phyloP scores from a whole-genome alignment of 257 asterid species.

The Euphrasia confusa region DNA sequence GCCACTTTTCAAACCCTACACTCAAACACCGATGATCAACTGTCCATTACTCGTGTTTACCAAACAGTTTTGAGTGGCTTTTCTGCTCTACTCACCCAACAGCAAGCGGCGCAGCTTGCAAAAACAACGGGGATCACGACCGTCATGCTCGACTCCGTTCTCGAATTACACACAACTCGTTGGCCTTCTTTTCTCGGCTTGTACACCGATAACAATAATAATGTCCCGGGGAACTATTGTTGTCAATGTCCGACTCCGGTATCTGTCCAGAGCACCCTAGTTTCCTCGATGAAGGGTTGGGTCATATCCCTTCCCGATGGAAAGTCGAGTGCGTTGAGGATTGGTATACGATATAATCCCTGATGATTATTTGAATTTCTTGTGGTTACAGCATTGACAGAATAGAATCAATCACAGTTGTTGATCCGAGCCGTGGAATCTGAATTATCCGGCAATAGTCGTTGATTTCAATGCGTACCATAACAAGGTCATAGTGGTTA shows the following conservation, averaged over 20 bases:
- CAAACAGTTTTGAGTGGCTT: constrained; percentile 75
- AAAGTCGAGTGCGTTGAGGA: constrained; percentile 49
- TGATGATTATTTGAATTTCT: too few relatives aligned
- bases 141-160: constrained; percentile 63
- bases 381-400: too few relatives aligned
- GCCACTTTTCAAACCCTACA: constrained; percentile 54
- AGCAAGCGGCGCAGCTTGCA: constrained; percentile 40
- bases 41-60: constrained; percentile 58
- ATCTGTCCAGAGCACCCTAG: constrained; percentile 69
- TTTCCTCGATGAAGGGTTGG: constrained; percentile 65
- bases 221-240: constrained; percentile 29
- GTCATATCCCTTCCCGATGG: constrained; percentile 60
- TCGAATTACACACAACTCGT: constrained; percentile 64
- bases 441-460: constrained; percentile 69
- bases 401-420: too few relatives aligned
- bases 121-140: constrained; percentile 42
- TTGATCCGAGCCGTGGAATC: constrained; percentile 45
- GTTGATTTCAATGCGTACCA: constrained; percentile 38
- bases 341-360: too few relatives aligned
- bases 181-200: constrained; percentile 68
- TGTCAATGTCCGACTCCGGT: constrained; percentile 58
- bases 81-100: constrained; percentile 49
- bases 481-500: constrained; percentile 16
- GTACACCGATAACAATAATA: not conserved
- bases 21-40: constrained; percentile 3